These are phyloP conservation scores for Arxiozyma bovina DNA, from an alignment of 1,139 yeast species.

Conservation along the genomic window DNA sequence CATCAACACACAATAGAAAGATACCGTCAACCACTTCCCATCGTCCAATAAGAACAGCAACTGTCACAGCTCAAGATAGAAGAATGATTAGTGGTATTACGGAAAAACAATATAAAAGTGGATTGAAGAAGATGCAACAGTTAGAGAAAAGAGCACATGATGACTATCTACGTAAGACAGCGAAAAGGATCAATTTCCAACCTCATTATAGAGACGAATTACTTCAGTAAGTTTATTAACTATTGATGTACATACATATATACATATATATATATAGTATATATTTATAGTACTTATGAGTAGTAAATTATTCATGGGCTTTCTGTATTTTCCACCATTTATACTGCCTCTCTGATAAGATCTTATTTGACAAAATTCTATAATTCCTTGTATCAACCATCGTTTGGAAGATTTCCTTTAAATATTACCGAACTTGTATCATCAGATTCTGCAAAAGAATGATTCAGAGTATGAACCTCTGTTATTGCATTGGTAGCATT, in stretches of 20 bases:
- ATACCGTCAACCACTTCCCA: conserved; percentile 28
- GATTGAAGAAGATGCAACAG: conserved; percentile 38
- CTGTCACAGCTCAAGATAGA: conserved; percentile 50
- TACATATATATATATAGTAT: too few relatives aligned
- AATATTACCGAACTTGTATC: conserved; percentile 13
- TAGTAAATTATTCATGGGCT: not conserved
- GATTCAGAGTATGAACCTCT: conserved; percentile 3
- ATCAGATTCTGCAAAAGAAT: conserved; percentile 8
- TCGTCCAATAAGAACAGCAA: conserved; percentile 26
- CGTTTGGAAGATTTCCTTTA: not conserved
- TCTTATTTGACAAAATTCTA: not conserved
- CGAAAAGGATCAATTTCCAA: conserved; percentile 49
- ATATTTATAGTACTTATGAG: not conserved
- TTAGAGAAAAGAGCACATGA: conserved; percentile 41
- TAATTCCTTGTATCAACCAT: not conserved
- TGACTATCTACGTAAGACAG: conserved; percentile 42
- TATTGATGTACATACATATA: too few relatives aligned
- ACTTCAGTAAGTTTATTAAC: conserved; percentile 27
- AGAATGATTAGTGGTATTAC: conserved; percentile 37
- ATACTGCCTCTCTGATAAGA: too few relatives aligned
- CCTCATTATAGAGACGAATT: conserved; percentile 59
- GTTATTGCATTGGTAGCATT: conserved; percentile 3
- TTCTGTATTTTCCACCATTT: too few relatives aligned
- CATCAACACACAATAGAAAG: conserved; percentile 57
- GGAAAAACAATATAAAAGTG: conserved; percentile 38